Evolutionary conservation across 1,284 basidiomycete species (phyloP), one percentile per base, ranked within the genome.

Genomic region (Marasmius sp.): DNA sequence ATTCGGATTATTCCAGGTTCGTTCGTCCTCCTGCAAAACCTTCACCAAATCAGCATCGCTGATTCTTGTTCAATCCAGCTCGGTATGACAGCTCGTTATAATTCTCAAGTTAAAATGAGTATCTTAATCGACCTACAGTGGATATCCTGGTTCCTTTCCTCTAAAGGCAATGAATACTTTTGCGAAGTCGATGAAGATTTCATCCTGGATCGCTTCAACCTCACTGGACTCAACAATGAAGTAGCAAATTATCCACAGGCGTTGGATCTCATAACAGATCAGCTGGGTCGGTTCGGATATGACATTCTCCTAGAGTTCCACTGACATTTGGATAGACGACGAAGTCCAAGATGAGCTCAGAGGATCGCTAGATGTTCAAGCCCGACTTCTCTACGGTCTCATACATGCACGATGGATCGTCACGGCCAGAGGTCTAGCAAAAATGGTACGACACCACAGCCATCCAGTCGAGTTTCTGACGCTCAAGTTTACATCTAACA

Each of bases 181-280:
- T 98, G 96, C 77, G 96, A 99, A 80, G 94, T 99, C 67, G 97
- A 99, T 74, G 96, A 98, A 72, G 97, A 98, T 77, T 99, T 98
- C 77, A 98, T 99, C 70, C 84, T 98, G 56, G 97, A 99, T 79
- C 86, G 97, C 52, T 98, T 99, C 87, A 99, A 98, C 77, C 83
- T 99, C 60, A 99, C 97, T 0, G 97, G 97, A 1, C 83, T 98
- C 64, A 98, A 98, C 77, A 93, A 93, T 66, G 97, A 99, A 75
- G 95, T 98, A 7, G 88, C 95, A 66, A 94, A 98, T 77, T 99
- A 98, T 71, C 80, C 91, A 1, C 91, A 97, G 70, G 97, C 97
- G 0, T 80, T 99, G 58, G 97, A 99, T 74, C 84, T 98, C 61
- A 98, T 99, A 67, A 98, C 96, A 4, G 95, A 97, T 71, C 92